Conservation (phyloP, 495 filamentous ascomycete species). For the Hypoxylon crocopeplum region DNA sequence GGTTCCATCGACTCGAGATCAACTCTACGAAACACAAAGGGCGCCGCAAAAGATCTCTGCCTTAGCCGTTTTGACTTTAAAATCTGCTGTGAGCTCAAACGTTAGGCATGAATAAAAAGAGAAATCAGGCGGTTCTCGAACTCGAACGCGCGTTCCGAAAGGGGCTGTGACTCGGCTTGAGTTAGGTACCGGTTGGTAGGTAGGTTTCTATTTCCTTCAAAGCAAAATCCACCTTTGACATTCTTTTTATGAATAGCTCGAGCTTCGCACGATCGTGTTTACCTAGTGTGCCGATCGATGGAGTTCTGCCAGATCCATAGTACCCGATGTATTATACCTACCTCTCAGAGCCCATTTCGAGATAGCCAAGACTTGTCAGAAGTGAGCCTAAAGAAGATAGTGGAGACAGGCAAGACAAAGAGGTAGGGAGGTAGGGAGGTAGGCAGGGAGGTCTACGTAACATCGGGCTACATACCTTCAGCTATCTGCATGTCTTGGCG, state of each 20-base stretch:
- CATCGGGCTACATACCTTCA: slow-evolving; percentile 29
- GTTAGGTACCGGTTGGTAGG: too few relatives aligned
- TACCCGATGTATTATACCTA: too few relatives aligned
- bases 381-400: slow-evolving; percentile 27
- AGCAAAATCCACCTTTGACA: slow-evolving; percentile 12
- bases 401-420: neutral
- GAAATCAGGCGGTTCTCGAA: neutral
- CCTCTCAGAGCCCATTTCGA: slow-evolving; percentile 3
- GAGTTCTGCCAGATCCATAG: slow-evolving; percentile 1
- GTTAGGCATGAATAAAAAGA: slow-evolving; percentile 7
- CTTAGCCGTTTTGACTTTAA: slow-evolving; percentile 25
- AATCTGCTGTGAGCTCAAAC: slow-evolving; percentile 2
- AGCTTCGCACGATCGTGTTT: too few relatives aligned
- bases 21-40: slow-evolving; percentile 23
- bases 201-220: slow-evolving; percentile 7
- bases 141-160: slow-evolving; percentile 19
- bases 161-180: neutral
- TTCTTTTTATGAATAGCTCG: neutral
- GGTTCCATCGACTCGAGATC: slow-evolving; percentile 10
- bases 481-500: slow-evolving; percentile 30
- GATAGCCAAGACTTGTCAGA: slow-evolving; percentile 34
- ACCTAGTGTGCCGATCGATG: slow-evolving; percentile 7
- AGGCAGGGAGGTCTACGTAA: slow-evolving; percentile 25
- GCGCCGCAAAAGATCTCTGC: neutral
- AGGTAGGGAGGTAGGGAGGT: neutral